Conservation (phyloP, 768 basidiomycete species). For the Auriscalpium orientale region DNA sequence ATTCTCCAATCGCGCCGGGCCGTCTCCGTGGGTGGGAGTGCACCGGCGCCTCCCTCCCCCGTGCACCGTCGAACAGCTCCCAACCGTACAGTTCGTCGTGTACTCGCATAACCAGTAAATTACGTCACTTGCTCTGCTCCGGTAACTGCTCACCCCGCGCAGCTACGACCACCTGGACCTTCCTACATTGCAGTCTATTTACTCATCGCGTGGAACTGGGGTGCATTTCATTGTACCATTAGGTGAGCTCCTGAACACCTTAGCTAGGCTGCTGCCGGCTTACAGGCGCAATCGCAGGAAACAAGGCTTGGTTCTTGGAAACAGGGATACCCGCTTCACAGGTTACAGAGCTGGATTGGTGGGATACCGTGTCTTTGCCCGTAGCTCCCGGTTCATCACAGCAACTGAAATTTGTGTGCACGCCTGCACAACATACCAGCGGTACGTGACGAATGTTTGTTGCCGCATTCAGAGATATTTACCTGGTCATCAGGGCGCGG, state of each 20-base stretch:
- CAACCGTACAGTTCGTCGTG: constrained; percentile 31
- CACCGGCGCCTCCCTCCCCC: constrained; percentile 27
- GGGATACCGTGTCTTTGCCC: constrained; percentile 25
- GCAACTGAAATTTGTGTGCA: constrained; percentile 27
- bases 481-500: constrained; percentile 23
- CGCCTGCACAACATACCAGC: constrained; percentile 36
- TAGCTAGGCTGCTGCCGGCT: not conserved
- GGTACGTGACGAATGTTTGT: constrained; percentile 19
- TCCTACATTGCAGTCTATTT: constrained; percentile 23
- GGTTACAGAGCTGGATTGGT: constrained; percentile 35
- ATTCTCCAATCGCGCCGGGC: constrained; percentile 28
- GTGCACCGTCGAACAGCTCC: constrained; percentile 30
- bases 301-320: constrained; percentile 22
- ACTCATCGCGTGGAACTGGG: constrained; percentile 12
- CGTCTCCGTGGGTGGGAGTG: constrained; percentile 24
- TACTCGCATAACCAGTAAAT: constrained; percentile 39
- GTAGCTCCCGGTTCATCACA: constrained; percentile 6
- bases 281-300: constrained; percentile 8
- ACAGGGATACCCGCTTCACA: constrained; percentile 25
- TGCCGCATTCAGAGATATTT: not conserved
- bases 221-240: constrained; percentile 32
- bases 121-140: not conserved
- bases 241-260: constrained; percentile 19
- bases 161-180: constrained; percentile 40
- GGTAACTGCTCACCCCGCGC: not conserved